Base-by-base conservation (phyloP, 495 filamentous ascomycete genomes). In the Daldinia grandis region DNA sequence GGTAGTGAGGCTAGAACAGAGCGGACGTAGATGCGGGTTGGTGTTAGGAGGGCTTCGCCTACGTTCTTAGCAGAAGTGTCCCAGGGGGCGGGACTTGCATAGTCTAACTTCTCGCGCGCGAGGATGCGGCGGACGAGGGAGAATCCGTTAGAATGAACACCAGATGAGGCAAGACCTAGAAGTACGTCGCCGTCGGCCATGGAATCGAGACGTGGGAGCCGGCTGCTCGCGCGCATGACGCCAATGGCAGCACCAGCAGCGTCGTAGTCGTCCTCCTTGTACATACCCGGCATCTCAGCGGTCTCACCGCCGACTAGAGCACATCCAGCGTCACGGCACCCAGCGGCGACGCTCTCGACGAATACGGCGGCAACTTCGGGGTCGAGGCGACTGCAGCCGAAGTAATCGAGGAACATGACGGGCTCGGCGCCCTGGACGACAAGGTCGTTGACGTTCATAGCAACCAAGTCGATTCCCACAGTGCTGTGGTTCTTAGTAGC, bases 381-480 rank as follows among this genome's bases (percentile, higher is more conserved):
- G 69, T 95, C 88, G 24, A 98, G 87, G 76, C 90, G 90, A 75
- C 90, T 90, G 82, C 93, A 97, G 50, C 92, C 94, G 84, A 94
- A 97, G 85, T 93, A 97, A 83, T 98, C 95, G 55, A 97, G 88
- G 87, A 99, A 98, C 83, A 93, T 93, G 75, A 97, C 84, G 9
- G 95, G 92, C 76, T 95, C 91, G 1, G 95, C 95, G 56, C 95
- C 95, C 80, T 98, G 94, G 14, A 97, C 95, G 49, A 98, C 89
- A 0, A 98, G 86, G 80, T 98, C 95, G 80, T 99, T 98, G 76
- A 97, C 95, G 78, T 96, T 97, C 96, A 98, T 98, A 68, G 95
- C 95, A 2, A 98, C 96, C 12, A 99, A 87, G 78, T 99, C 95
- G 73, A 98, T 93, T 68, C 93, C 95, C 12, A 98, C 93, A 5